Base-by-base conservation (phyloP, 805 yeast species). In the Candida sonorensis region DNA sequence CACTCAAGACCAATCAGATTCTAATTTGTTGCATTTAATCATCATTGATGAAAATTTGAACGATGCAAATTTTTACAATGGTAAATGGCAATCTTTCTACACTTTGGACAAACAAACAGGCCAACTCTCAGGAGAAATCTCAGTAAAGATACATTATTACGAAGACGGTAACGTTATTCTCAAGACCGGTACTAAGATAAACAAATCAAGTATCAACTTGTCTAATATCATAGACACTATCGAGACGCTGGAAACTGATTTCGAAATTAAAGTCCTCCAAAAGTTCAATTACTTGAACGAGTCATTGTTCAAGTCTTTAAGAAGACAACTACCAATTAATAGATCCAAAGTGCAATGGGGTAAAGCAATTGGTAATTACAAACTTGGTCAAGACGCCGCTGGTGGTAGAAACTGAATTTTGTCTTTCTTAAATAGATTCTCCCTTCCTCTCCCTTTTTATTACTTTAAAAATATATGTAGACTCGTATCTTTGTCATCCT, bases 151-250 rank as follows among this genome's bases (percentile, higher is more conserved):
- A 25, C 98, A 90, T 57, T 92, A 88, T 57, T 92, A 73, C 54
- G 98, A 90, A 60, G 97, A 90, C 46, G 98, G 98, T 19, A 90
- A 90, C 50, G 97, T 90, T 13, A 70, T 90, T 32, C 71, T 92
- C 48, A 76, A 72, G 39, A 64, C 77, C 2, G 41, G 42, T 7
- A 62, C 66, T 36, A 45, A 48, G 4, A 44, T 70, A 1, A 47
- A 45, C 6, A 59, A 55, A 15, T 33, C 48, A n/a, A 27, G 33
- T 28, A 41, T 43, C 3, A 39, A 41, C 7, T 34, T 45, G 2
- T 35, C 35, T 3, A 54, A 52, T 4, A 48, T 59, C 4, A 58
- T 76, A 23, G 59, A 68, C 35, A 53, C 62, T 23, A 81, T 86
- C 41, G 61, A 66, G 33, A 54, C 54, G 18, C 50, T 70, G 10